Evolutionary conservation across 1,284 basidiomycete genomes (phyloP).

Genomic region (Microbotryum silenes-acaulis): DNA sequence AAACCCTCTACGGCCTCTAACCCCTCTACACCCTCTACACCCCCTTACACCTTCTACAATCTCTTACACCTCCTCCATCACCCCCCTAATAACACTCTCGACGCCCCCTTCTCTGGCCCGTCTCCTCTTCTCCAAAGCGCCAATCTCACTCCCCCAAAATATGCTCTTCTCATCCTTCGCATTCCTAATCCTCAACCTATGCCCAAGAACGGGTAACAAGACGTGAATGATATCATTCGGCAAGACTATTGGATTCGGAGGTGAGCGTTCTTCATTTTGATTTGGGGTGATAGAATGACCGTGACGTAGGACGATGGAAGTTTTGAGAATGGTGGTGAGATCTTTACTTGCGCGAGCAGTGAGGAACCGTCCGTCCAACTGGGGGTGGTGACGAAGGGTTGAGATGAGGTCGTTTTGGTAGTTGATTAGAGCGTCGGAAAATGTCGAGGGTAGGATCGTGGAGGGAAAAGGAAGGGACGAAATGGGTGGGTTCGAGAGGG

Average conservation of each 20-base stretch:
- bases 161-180: constrained; percentile 13
- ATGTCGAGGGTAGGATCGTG: constrained; percentile 39
- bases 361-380: constrained; percentile 59
- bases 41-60: too few species aligned
- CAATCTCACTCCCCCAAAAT: constrained; percentile 16
- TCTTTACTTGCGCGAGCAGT: constrained; percentile 54
- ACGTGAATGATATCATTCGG: constrained; percentile 8
- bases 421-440: constrained; percentile 50
- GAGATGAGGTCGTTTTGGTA: constrained; percentile 64
- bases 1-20: too few species aligned
- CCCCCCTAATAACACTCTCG: constrained; percentile 2
- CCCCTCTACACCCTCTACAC: too few species aligned
- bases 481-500: constrained; percentile 43
- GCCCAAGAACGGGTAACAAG: constrained; percentile 3
- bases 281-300: background rate
- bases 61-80: constrained; percentile 1
- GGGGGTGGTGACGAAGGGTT: constrained; percentile 60
- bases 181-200: constrained; percentile 5
- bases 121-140: background rate
- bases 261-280: too few species aligned
- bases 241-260: background rate
- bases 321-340: constrained; percentile 48
- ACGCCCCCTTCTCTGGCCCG: background rate
- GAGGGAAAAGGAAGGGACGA: constrained; percentile 26
- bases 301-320: background rate